These are phyloP conservation scores for Candida adriatica DNA, from an alignment of 805 yeast genomes.

Conservation along the genomic window DNA sequence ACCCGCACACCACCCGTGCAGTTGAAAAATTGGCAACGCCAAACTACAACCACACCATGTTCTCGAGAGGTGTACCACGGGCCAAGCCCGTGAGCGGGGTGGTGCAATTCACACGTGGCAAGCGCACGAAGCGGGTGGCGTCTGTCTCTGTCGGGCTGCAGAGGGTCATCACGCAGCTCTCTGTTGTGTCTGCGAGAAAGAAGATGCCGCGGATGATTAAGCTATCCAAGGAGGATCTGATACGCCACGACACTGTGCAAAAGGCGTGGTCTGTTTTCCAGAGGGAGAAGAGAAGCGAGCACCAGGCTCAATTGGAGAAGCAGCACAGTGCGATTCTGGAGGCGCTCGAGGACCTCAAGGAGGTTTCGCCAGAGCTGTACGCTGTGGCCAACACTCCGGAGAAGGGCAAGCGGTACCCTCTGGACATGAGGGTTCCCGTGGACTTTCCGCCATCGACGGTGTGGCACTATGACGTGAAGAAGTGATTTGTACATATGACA, in stretches of 20 bases:
- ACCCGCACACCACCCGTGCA: background rate
- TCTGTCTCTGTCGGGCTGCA: conserved; percentile 39
- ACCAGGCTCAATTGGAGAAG: conserved; percentile 36
- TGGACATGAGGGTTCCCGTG: conserved; percentile 83
- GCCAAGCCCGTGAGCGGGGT: background rate
- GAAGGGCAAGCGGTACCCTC: conserved; percentile 57
- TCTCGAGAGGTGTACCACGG: background rate
- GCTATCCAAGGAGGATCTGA: conserved; percentile 69
- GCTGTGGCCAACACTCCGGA: conserved; percentile 55
- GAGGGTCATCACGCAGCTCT: conserved; percentile 46
- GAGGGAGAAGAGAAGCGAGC: conserved; percentile 39
- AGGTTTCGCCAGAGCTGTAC: conserved; percentile 46
- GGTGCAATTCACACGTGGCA: conserved; percentile 35
- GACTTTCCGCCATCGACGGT: conserved; percentile 78
- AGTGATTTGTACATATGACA: too few species aligned
- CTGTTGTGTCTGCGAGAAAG: conserved; percentile 80
- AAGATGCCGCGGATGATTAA: conserved; percentile 82
- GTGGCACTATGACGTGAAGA: conserved; percentile 73
- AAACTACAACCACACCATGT: background rate
- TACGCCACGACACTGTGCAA: conserved; percentile 76
- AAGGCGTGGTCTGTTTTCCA: conserved; percentile 73
- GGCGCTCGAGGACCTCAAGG: conserved; percentile 68
- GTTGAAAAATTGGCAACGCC: background rate
- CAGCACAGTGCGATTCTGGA: conserved; percentile 61
- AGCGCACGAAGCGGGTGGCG: conserved; percentile 38